A percentile compares a stretch with the other conserved stretches of the same genome.
Evolutionary conservation across 2,329 filamentous ascomycete genomes (phyloP).

Genomic region (Scolecobasidium constrictum): DNA sequence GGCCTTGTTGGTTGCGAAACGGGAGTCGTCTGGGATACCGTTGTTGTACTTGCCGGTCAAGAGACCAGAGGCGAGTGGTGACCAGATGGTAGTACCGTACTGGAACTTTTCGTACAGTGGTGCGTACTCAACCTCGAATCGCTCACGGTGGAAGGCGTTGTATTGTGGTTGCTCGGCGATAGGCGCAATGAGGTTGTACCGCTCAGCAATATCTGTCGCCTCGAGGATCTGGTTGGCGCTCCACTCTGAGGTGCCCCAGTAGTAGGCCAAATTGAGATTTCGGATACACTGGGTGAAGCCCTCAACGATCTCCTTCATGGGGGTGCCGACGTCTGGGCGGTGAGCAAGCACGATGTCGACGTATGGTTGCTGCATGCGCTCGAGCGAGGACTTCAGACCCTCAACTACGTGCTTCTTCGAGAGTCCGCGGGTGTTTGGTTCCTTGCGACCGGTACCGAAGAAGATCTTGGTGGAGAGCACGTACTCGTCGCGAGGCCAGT

Average conservation of each 20-base stretch:
- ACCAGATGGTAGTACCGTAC: constrained; percentile 48
- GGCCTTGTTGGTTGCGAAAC: constrained; percentile 47
- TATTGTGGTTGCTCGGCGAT: constrained; percentile 47
- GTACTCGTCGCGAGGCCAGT: constrained; percentile 37
- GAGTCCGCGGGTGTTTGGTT: constrained; percentile 43
- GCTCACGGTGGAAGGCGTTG: constrained; percentile 50
- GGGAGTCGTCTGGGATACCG: constrained; percentile 49
- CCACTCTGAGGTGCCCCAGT: constrained; percentile 56
- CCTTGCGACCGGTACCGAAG: constrained; percentile 46
- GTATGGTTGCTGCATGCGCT: constrained; percentile 52
- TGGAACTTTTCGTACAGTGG: constrained; percentile 46
- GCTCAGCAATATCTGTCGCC: constrained; percentile 42
- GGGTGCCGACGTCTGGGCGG: constrained; percentile 50
- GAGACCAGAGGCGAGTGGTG: constrained; percentile 44
- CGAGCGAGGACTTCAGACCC: constrained; percentile 46
- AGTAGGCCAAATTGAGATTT: constrained; percentile 50
- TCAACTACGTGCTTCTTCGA: constrained; percentile 43
- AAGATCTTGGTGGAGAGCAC: constrained; percentile 28
- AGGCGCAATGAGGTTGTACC: constrained; percentile 49
- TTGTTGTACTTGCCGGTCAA: constrained; percentile 56
- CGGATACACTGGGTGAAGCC: constrained; percentile 40
- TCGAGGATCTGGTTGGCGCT: constrained; percentile 47
- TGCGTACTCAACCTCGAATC: constrained; percentile 51
- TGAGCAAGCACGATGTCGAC: constrained; percentile 57
- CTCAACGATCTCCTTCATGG: constrained; percentile 53